Conservation (phyloP, 1,284 basidiomycete species). For the Ganoderma resinaceum region DNA sequence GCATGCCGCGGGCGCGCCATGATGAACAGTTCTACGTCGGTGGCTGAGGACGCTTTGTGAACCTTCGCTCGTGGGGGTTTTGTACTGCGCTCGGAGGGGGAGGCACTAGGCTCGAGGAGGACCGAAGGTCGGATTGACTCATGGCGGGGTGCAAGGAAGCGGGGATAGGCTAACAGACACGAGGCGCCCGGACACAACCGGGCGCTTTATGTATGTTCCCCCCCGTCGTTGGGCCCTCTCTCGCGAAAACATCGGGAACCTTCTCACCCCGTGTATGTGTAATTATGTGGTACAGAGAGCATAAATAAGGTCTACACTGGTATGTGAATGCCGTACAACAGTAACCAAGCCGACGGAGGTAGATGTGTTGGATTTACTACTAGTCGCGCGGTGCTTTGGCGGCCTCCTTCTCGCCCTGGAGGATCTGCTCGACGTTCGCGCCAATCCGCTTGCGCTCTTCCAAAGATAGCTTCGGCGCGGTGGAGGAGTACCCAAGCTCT, state of each 20-base stretch:
- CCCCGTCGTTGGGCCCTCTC: not conserved
- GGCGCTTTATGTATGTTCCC: not conserved
- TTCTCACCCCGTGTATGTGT: not conserved
- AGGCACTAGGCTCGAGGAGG: not conserved
- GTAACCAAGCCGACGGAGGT: not conserved
- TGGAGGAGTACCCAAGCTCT: slow-evolving; percentile 64
- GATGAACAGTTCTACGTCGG: not conserved
- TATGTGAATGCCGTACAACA: not conserved
- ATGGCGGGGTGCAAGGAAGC: slow-evolving; percentile 24
- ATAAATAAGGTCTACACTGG: not conserved
- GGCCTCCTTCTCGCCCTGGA: slow-evolving; percentile 59
- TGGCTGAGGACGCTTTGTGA: not conserved
- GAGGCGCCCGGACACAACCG: not conserved
- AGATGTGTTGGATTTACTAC: not conserved
- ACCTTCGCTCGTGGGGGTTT: not conserved
- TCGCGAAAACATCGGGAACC: not conserved
- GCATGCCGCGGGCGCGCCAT: slow-evolving; percentile 41
- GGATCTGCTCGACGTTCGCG: slow-evolving; percentile 53
- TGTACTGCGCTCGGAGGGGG: not conserved
- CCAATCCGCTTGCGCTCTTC: slow-evolving; percentile 58
- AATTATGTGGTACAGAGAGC: not conserved
- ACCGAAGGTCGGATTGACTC: slow-evolving; percentile 25
- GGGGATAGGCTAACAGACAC: not conserved
- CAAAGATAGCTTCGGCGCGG: slow-evolving; percentile 46
- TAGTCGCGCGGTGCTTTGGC: slow-evolving; percentile 53